Evolutionary conservation across 108 stramenopile species (phyloP).

Genomic region (Conticribra weissflogii): DNA sequence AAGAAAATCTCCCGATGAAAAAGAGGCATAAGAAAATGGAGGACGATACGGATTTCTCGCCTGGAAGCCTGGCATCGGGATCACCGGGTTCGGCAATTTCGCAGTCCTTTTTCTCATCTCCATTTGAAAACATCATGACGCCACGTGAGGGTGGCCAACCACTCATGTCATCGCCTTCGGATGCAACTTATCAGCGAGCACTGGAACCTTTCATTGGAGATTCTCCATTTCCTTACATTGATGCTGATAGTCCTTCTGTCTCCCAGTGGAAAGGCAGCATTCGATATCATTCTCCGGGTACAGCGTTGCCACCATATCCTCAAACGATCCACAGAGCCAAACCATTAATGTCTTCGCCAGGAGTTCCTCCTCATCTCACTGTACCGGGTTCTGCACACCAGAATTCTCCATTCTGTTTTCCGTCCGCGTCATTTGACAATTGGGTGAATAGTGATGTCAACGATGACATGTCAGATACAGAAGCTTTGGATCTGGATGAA

Average conservation of each 20-base stretch:
- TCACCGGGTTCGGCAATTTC: conserved; percentile 7
- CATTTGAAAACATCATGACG: conserved; percentile 19
- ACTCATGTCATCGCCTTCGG: conserved; percentile 10
- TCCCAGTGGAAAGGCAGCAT: conserved; percentile 13
- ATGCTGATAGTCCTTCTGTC: no score
- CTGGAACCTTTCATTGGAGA: conserved; percentile 7
- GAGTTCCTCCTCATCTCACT: conserved; percentile 10
- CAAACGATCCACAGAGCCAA: neutral
- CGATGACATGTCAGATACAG: conserved; percentile 8
- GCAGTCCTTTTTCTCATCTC: conserved; percentile 7
- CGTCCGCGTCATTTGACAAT: conserved; percentile 4
- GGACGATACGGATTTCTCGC: conserved; percentile 7
- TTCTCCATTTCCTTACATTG: conserved; percentile 34
- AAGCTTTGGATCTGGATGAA: conserved; percentile 28
- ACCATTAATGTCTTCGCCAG: conserved; percentile 3
- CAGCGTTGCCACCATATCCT: neutral
- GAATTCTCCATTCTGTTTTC: neutral
- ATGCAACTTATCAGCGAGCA: neutral
- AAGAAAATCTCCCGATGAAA: conserved; percentile 31
- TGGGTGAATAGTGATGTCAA: neutral
- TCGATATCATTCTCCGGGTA: neutral
- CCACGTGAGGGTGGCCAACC: conserved; percentile 8
- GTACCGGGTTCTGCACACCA: conserved; percentile 15
- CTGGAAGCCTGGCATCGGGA: conserved; percentile 16
- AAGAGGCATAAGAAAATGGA: conserved; percentile 18